Evolutionary conservation across 331 rosid genomes (phyloP).

Genomic region (Pyracantha coccinea): DNA sequence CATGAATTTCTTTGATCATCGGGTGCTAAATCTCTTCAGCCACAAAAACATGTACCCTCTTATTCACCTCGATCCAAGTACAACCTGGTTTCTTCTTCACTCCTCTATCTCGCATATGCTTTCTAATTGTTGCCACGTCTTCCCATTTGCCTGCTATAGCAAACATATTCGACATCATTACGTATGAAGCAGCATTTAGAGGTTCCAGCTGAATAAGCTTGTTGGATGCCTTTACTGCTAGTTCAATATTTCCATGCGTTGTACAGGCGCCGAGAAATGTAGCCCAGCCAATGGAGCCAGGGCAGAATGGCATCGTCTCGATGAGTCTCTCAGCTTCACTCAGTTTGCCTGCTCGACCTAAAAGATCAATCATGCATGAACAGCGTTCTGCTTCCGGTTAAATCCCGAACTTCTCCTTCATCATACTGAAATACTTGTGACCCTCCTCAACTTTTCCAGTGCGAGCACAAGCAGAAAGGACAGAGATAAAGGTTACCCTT

Average conservation of each 20-base stretch:
- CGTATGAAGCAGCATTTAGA: slow-evolving; percentile 56
- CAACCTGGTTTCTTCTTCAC: slow-evolving; percentile 88
- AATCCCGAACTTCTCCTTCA: slow-evolving; percentile 64
- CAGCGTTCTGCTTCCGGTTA: slow-evolving; percentile 74
- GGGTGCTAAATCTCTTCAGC: slow-evolving; percentile 83
- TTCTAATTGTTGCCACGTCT: slow-evolving; percentile 53
- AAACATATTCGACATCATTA: slow-evolving; percentile 59
- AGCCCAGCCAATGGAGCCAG: slow-evolving; percentile 70
- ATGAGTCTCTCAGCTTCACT: slow-evolving; percentile 67
- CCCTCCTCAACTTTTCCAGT: slow-evolving; percentile 76
- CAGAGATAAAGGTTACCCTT: slow-evolving; percentile 62
- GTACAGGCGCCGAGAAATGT: slow-evolving; percentile 77
- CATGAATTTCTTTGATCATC: slow-evolving; percentile 55
- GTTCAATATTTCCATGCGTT: slow-evolving; percentile 69
- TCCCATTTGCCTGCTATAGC: slow-evolving; percentile 70
- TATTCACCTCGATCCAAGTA: slow-evolving; percentile 85
- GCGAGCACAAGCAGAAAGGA: slow-evolving; percentile 80
- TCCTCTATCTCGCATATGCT: slow-evolving; percentile 69
- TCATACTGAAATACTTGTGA: slow-evolving; percentile 56
- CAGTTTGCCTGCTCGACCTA: slow-evolving; percentile 78
- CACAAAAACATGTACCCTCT: slow-evolving; percentile 53
- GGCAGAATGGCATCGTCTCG: slow-evolving; percentile 66
- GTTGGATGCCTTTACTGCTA: slow-evolving; percentile 69
- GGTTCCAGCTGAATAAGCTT: slow-evolving; percentile 60
- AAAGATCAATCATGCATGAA: slow-evolving; percentile 87